Base-by-base conservation (phyloP, 108 stramenopile genomes). In the Cyclotella kingstonii region DNA sequence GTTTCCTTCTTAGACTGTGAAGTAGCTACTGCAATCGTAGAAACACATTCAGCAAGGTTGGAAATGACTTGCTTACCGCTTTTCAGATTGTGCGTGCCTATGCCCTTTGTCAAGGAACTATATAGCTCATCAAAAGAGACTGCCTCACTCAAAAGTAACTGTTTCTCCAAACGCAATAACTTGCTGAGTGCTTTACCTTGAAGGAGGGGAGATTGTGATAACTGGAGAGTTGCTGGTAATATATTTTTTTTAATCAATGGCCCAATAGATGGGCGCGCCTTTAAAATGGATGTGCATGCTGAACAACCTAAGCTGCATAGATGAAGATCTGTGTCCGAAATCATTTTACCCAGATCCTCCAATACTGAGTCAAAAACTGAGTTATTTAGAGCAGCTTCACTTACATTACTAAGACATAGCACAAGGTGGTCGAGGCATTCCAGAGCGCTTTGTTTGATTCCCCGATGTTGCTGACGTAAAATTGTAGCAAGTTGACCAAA, bases 321-420 rank as follows among this genome's bases (percentile, higher is more conserved):
- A 66, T 97, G 95, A 17, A 98, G 76, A 70, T 99, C 98, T n/a
- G 78, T 70, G 63, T 95, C 95, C 14, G 81, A 62, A 34, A 98
- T 75, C 28, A 96, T 66, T 46, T 63, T 42, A 8, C 94, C 78
- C 21, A 93, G 63, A 38, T 96, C 95, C 46, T 67, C 66, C 29
- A 97, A 67, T 10, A 95, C 74, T 19, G 70, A 71, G 30, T 84
- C 84, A 62, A 80, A 90, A 39, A 94, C 62, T 19, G 60, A 53
- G 17, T 75, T 61, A 28, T 73, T 63, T 38, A 60, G 54, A 19
- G 45, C 45, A 34, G 45, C 11, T 23, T 54, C 28, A 63, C 54
- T 51, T 9, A 55, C 54, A 9, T 42, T n/a, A 29, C 83, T 76
- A 54, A 86, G 87, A 40, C 82, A 63, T 23, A 69, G 74, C 14